Base-by-base conservation (phyloP, 108 stramenopile genomes). In the Stephanodiscus triporus region DNA sequence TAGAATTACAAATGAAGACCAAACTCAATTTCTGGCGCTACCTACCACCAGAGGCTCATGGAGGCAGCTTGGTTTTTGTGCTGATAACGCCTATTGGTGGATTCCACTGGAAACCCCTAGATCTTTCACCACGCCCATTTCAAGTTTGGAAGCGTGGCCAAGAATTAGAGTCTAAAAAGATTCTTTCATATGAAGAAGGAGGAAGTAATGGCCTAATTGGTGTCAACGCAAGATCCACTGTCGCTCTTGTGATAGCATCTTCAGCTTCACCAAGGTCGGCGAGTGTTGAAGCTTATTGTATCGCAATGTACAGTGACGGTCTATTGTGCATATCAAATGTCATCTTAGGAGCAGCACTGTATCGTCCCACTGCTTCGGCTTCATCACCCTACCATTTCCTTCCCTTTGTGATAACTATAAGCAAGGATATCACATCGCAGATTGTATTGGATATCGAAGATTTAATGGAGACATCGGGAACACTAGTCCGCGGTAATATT, bases 21-120 rank as follows among this genome's bases (percentile, higher is more conserved):
- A 95, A 95, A 61, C 81, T 95, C n/a, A 95, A 95, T 71, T 95
- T 82, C 54, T 95, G 95, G 95, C 78, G 95, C 20, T 95, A 88
- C 47, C 79, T 95, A 34, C 95, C 95, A 34, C 89, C 89, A 10
- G 90, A 93, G 60, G 89, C 88, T 3, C 87, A 89, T 48, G 91
- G 91, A 23, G 80, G 85, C 58, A 85, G 88, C 13, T 78, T 95
- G 17, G 86, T 86, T 27, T 95, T 91, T 75, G 82, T 91, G 83
- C 76, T 95, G 27, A 87, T 95, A 23, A 95, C 95, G 14, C 95
- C 95, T 4, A 86, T 95, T 27, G 95, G 92, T 10, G 94, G 92
- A 19, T 95, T 95, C 69, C 90, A 93, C 66, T 93, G 91, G 94
- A 91, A 86, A 87, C 91, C 95, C 4, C 63, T 95, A 22, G 92